Percentiles rank a stretch among this genome's conserved stretches.
Conservation (phyloP, 2,329 filamentous ascomycete genomes). For the Pseudogymnoascus sp. region DNA sequence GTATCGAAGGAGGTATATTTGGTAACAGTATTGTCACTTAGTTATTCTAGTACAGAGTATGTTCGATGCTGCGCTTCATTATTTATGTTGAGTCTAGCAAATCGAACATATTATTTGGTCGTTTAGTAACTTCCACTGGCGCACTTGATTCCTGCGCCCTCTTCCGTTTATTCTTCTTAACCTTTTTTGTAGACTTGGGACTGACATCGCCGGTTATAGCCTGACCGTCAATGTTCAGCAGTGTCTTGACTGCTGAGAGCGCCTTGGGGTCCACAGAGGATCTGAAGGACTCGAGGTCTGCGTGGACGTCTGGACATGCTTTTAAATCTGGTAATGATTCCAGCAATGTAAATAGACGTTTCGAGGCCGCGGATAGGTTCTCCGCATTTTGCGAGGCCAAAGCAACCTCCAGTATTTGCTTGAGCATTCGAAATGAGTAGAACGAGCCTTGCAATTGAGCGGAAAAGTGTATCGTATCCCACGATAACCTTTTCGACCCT, state of each 20-base stretch:
- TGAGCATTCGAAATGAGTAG: slow-evolving; percentile 28
- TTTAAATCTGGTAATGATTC: not conserved
- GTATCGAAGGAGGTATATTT: not conserved
- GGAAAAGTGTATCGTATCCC: slow-evolving; percentile 27
- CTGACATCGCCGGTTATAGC: not conserved
- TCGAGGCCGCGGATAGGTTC: not conserved
- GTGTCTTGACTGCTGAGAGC: not conserved
- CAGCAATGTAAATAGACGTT: not conserved
- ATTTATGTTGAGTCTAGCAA: not conserved
- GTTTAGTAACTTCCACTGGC: not conserved
- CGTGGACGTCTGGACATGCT: not conserved
- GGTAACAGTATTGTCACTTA: not conserved
- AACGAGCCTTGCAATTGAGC: slow-evolving; percentile 26
- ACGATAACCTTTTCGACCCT: slow-evolving; percentile 17
- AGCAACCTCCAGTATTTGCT: slow-evolving; percentile 22
- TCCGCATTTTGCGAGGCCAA: not conserved
- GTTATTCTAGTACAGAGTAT: not conserved
- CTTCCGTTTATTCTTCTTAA: slow-evolving; percentile 8
- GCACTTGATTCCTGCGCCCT: not conserved
- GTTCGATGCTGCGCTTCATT: not conserved
- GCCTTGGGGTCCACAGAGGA: not conserved
- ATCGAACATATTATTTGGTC: slow-evolving; percentile 6
- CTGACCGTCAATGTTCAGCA: not conserved
- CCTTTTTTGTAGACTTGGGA: not conserved
- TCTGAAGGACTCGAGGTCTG: not conserved